Conservation (phyloP, 805 yeast genomes). For the Lachancea thermotolerans region DNA sequence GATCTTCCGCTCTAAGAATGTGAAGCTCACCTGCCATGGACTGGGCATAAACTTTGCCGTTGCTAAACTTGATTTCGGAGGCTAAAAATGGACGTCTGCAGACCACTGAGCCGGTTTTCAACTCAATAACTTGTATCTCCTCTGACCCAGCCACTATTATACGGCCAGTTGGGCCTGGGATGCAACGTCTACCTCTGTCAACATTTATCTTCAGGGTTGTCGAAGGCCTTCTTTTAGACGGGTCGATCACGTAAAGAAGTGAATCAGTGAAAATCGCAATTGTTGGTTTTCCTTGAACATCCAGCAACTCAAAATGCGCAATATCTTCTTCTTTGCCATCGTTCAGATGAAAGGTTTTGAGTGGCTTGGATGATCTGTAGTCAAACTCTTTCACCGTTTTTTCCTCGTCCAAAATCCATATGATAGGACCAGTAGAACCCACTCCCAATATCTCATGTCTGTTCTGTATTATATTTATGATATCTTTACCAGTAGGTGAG, state of each 20-base stretch:
- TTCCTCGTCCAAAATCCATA: conserved; percentile 32
- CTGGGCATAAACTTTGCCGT: conserved; percentile 18
- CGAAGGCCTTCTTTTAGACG: conserved; percentile 34
- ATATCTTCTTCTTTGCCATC: conserved; percentile 31
- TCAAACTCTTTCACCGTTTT: conserved; percentile 29
- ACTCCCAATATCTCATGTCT: conserved; percentile 32
- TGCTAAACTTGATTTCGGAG: conserved; percentile 15
- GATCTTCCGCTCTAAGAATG: conserved; percentile 29
- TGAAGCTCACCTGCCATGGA: conserved; percentile 17
- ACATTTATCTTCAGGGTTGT: conserved; percentile 7
- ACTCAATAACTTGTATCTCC: conserved; percentile 15
- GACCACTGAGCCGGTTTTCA: conserved; percentile 12
- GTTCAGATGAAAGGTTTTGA: conserved; percentile 30
- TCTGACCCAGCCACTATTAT: conserved; percentile 19
- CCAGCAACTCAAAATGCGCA: conserved; percentile 24
- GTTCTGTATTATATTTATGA: conserved; percentile 33
- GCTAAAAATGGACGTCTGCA: conserved; percentile 21
- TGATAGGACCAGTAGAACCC: conserved; percentile 28
- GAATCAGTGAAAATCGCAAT: conserved; percentile 27
- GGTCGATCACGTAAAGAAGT: conserved; percentile 61
- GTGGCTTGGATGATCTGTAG: conserved; percentile 28
- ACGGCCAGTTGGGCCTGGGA: conserved; percentile 16
- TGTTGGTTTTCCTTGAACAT: conserved; percentile 15
- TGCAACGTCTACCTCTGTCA: conserved; percentile 2
- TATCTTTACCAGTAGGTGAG: conserved; percentile 30